Base-by-base conservation (phyloP, 106 monocot species). In the Chionographis japonica region DNA sequence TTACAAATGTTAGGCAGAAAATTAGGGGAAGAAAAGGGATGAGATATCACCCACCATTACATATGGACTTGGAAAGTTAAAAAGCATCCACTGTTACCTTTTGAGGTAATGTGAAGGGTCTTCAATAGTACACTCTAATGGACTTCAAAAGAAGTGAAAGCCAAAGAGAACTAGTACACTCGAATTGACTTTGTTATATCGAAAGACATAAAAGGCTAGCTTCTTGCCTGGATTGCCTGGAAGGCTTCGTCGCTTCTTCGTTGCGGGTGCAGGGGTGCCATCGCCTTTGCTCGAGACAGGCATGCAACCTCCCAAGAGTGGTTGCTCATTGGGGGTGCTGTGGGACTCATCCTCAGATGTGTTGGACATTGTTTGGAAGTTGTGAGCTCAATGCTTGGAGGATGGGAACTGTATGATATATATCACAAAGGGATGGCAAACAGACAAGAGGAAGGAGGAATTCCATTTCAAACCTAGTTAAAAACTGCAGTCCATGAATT, bases 161-260 rank as follows among this genome's bases (percentile, higher is more conserved):
- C 27, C 27, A 27, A 27, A 27, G 27, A 27, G 27, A 27, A 27
- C 27, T 27, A 27, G 27, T 27, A 27, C 27, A 27, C 27, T 27
- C 0, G 27, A 27, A 27, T 27, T 27, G 27, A 27, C 27, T 27
- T 8, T 10, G 6, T 8, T 57, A 18, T 16, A 41, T 12, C 38
- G 10, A 66, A 50, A 51, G 16, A 19, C 8, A 2, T 8, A 2
- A 35, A 52, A 67, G 4, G 19, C 4, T 11, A 2, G 19, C 4
- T 11, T 1, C 17, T 52, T 27, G 61, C 76, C 76, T 69, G 76
- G 76, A 76, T 76, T 76, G 6, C 76, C 76, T 2, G 76, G 76
- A 14, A 69, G 76, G 60, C 56, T 76, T 36, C 76, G 46, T 53
- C 56, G 61, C 63, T 76, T 76, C 69, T 76, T 76, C 2, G 76